A percentile compares a stretch with the other conserved stretches of the same genome.
phyloP scores from a whole-genome alignment of 306 rosid species.

The Trichosanthes truncata region DNA sequence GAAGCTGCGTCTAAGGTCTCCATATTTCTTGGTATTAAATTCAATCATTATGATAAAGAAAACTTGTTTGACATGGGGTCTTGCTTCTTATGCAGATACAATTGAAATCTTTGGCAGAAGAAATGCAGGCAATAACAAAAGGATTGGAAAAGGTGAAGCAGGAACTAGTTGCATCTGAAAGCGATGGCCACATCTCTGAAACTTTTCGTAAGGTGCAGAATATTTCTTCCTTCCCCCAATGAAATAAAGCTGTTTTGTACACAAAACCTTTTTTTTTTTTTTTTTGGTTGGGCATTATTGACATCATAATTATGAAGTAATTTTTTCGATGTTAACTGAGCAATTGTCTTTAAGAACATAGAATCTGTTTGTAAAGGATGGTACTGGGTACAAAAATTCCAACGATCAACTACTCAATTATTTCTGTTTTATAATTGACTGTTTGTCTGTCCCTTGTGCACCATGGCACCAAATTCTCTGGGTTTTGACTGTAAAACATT shows the following conservation, averaged over 20 bases:
- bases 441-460: not conserved
- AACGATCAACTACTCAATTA: not conserved
- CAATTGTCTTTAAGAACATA: not conserved
- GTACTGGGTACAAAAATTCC: not conserved
- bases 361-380: not conserved
- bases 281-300: not conserved
- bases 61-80: conserved; percentile 13
- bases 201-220: conserved; percentile 55
- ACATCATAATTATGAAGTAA: not conserved
- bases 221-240: conserved; percentile 4
- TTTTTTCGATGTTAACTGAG: not conserved
- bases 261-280: not conserved
- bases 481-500: not conserved
- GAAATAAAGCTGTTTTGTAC: not conserved
- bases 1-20: conserved; percentile 82
- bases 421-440: not conserved
- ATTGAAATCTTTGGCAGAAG: conserved; percentile 97
- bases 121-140: conserved; percentile 90
- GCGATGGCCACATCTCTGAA: conserved; percentile 84
- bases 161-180: conserved; percentile 79
- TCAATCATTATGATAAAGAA: not conserved
- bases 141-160: conserved; percentile 89
- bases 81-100: conserved; percentile 61
- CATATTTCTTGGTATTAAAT: conserved; percentile 12
- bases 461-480: not conserved